A percentile compares a stretch with the other conserved stretches of the same genome.
These are phyloP conservation scores for Colletotrichum endophyticum DNA, from an alignment of 2,329 filamentous ascomycete species.

Conservation along the genomic window DNA sequence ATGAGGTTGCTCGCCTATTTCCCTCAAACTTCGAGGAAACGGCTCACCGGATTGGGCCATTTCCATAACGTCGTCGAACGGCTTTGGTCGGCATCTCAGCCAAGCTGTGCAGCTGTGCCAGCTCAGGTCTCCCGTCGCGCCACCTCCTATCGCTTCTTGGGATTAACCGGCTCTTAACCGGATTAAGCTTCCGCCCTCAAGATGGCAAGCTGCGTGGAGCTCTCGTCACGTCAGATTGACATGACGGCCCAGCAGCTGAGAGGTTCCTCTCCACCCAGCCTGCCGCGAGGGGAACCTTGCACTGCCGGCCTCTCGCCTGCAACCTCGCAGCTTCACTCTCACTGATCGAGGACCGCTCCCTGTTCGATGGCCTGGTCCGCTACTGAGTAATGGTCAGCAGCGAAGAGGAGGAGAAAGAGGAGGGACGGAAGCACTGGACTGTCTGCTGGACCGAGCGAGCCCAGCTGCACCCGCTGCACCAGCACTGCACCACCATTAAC, in stretches of 20 bases:
- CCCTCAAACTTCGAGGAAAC: not conserved
- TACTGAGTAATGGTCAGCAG: not conserved
- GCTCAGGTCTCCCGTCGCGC: not conserved
- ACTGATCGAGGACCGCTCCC: slow-evolving; percentile 1
- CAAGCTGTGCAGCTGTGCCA: not conserved
- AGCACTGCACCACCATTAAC: not conserved
- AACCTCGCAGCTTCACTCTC: not conserved
- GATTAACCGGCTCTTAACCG: slow-evolving; percentile 16
- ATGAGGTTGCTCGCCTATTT: not conserved
- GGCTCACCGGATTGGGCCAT: not conserved
- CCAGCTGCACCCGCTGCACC: not conserved
- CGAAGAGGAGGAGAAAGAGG: not conserved
- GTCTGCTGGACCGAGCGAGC: not conserved
- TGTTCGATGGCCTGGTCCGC: not conserved
- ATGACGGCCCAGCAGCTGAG: not conserved
- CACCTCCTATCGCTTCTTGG: not conserved
- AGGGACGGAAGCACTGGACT: not conserved
- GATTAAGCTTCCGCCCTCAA: slow-evolving; percentile 1
- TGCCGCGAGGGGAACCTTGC: slow-evolving; percentile 14
- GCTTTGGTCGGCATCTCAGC: not conserved
- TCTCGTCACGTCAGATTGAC: slow-evolving; percentile 20
- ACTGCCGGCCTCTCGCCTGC: not conserved
- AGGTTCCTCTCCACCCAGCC: slow-evolving; percentile 4
- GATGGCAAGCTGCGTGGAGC: not conserved
- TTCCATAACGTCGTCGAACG: not conserved